Evolutionary conservation across 2,329 filamentous ascomycete species (phyloP).

Genomic region (Colletotrichum sp.): DNA sequence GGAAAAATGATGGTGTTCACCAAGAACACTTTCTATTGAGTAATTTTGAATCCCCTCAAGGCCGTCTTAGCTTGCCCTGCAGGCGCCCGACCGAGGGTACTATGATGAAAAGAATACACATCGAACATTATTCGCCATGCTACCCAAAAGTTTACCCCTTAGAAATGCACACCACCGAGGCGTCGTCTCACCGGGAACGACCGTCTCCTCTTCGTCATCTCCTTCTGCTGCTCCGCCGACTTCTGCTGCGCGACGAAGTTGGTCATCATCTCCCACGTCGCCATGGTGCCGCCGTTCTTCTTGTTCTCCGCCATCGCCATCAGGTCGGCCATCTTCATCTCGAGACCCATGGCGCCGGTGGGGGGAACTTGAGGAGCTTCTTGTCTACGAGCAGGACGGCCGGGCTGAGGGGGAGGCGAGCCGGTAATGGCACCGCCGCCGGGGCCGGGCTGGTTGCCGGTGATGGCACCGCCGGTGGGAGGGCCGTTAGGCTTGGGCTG

Average conservation of each 20-base stretch:
- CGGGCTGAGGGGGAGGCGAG: neutral
- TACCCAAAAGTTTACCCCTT: neutral
- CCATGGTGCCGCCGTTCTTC: conserved; percentile 3
- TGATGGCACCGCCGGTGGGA: conserved; percentile 7
- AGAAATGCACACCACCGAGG: conserved; percentile 9
- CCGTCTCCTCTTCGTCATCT: neutral
- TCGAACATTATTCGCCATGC: conserved; percentile 19
- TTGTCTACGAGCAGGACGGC: neutral
- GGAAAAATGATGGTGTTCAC: neutral
- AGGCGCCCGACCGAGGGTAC: neutral
- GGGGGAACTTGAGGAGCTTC: neutral
- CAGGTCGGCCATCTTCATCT: conserved; percentile 17
- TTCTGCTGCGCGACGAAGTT: conserved; percentile 8
- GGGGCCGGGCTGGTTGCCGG: conserved; percentile 1
- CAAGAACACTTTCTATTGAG: conserved; percentile 2
- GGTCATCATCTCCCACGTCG: conserved; percentile 13
- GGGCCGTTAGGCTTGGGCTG: neutral
- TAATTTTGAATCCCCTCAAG: neutral
- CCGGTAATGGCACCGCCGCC: neutral
- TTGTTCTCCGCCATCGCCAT: conserved; percentile 14
- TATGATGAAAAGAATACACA: conserved; percentile 10
- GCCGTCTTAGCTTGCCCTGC: neutral
- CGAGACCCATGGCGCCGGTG: neutral
- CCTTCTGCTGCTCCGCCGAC: neutral
- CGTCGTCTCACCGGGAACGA: conserved; percentile 6